These are phyloP conservation scores for Macrophomina pseudophaseolina DNA, from an alignment of 2,329 filamentous ascomycete genomes.

Conservation along the genomic window DNA sequence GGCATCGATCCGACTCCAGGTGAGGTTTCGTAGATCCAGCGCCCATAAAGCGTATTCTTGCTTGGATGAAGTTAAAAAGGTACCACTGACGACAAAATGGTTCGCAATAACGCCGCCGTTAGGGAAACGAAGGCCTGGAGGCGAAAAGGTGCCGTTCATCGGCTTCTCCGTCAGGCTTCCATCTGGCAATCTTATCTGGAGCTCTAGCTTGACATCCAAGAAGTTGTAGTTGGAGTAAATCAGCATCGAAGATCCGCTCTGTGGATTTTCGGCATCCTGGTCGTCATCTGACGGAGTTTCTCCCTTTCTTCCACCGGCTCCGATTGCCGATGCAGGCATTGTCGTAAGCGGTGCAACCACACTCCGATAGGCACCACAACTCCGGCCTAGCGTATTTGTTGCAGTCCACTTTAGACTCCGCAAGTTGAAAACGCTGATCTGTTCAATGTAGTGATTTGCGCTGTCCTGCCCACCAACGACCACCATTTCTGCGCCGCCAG, in stretches of 20 bases:
- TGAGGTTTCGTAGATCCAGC: slow-evolving; percentile 82
- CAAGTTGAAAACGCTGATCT: slow-evolving; percentile 97
- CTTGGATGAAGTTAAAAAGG: slow-evolving; percentile 95
- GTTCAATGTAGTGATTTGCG: slow-evolving; percentile 98
- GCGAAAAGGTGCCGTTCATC: slow-evolving; percentile 86
- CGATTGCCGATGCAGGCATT: slow-evolving; percentile 68
- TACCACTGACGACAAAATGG: slow-evolving; percentile 96
- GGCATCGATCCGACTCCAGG: slow-evolving; percentile 95
- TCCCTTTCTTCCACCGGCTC: slow-evolving; percentile 55
- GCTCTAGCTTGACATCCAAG: slow-evolving; percentile 91
- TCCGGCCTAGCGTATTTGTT: slow-evolving; percentile 83
- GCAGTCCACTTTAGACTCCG: slow-evolving; percentile 95
- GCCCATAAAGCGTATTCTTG: slow-evolving; percentile 99
- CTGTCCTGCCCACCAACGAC: slow-evolving; percentile 96
- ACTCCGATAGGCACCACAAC: slow-evolving; percentile 94
- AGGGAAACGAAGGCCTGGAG: slow-evolving; percentile 90
- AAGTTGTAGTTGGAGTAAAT: slow-evolving; percentile 99
- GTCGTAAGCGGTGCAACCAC: slow-evolving; percentile 84
- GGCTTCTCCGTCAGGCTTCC: slow-evolving; percentile 83
- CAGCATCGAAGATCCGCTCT: slow-evolving; percentile 71
- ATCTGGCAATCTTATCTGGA: slow-evolving; percentile 85
- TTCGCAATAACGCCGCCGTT: slow-evolving; percentile 96
- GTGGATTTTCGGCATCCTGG: slow-evolving; percentile 44
- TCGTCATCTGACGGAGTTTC: slow-evolving; percentile 29
- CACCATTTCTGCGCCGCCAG: slow-evolving; percentile 94